These are phyloP conservation scores for Wickerhamomyces pijperi DNA, from an alignment of 805 yeast genomes.

Conservation along the genomic window DNA sequence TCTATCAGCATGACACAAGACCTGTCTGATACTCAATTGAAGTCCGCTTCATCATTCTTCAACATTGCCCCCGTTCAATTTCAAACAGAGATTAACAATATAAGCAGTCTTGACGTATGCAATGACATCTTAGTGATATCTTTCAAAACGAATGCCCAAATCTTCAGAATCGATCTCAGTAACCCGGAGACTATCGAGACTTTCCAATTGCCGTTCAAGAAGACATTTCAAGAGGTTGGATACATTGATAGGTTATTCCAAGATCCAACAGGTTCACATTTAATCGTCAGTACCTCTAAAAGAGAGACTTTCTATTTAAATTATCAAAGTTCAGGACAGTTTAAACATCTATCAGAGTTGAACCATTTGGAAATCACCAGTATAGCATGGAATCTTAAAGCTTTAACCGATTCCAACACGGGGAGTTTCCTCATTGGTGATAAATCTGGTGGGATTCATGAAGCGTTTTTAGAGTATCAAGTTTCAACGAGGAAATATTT, in stretches of 20 bases:
- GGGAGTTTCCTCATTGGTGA: slow-evolving; percentile 42
- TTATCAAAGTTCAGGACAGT: slow-evolving; percentile 23
- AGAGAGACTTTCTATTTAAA: slow-evolving; percentile 39
- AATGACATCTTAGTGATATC: slow-evolving; percentile 47
- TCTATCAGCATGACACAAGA: too few species aligned
- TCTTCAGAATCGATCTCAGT: slow-evolving; percentile 58
- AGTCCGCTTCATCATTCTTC: slow-evolving; percentile 11
- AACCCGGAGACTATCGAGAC: slow-evolving; percentile 48
- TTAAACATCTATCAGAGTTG: slow-evolving; percentile 33
- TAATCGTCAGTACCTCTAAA: slow-evolving; percentile 35
- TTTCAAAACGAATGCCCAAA: slow-evolving; percentile 31
- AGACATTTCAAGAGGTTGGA: slow-evolving; percentile 17
- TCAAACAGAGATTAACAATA: slow-evolving; percentile 33
- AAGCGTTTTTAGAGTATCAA: slow-evolving; percentile 28
- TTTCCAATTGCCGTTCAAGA: slow-evolving; percentile 22
- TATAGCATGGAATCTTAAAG: slow-evolving; percentile 29
- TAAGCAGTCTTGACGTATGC: slow-evolving; percentile 41
- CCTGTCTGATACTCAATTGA: too few species aligned
- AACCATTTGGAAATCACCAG: slow-evolving; percentile 32
- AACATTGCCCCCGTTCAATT: slow-evolving; percentile 36
- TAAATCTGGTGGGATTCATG: slow-evolving; percentile 34
- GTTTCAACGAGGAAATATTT: slow-evolving; percentile 29
- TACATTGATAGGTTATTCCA: slow-evolving; percentile 28
- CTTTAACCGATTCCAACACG: slow-evolving; percentile 23
- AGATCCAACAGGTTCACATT: slow-evolving; percentile 41